Conservation (phyloP, 208 protist species). For the Acanthamoeba royreba region DNA sequence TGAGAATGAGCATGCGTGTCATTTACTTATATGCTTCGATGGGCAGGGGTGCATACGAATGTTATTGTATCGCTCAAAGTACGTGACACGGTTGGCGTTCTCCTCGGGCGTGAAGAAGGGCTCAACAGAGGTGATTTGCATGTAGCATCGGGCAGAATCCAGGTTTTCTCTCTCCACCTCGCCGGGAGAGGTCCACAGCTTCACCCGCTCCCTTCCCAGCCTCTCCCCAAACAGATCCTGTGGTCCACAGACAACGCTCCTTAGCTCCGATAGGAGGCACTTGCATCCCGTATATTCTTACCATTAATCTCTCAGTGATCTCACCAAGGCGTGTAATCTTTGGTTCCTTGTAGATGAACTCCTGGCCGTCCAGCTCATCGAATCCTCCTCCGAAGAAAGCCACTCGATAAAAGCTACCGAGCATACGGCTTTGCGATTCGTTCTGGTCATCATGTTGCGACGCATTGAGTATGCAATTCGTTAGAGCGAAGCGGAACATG, state of each 20-base stretch:
- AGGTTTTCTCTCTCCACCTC: neutral
- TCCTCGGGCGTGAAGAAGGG: neutral
- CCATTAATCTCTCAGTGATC: slow-evolving; percentile 55
- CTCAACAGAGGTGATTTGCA: slow-evolving; percentile 28
- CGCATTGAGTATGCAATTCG: neutral
- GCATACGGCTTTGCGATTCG: slow-evolving; percentile 45
- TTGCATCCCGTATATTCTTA: neutral
- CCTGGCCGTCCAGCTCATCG: slow-evolving; percentile 53
- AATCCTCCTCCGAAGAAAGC: slow-evolving; percentile 66
- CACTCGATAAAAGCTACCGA: slow-evolving; percentile 73
- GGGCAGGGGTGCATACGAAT: slow-evolving; percentile 3
- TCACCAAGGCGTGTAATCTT: slow-evolving; percentile 65
- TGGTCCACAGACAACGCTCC: neutral
- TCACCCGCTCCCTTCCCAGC: neutral
- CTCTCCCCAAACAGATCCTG: neutral
- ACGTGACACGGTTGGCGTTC: neutral
- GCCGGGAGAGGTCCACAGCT: neutral
- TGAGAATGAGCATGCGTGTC: neutral
- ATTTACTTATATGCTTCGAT: neutral
- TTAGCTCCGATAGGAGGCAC: neutral
- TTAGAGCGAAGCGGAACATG: neutral
- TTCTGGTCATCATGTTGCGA: neutral
- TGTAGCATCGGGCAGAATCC: neutral
- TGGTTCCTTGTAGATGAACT: slow-evolving; percentile 77
- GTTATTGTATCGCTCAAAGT: slow-evolving; percentile 44